Base-by-base conservation (phyloP, 2,329 filamentous ascomycete species). In the Nigrospora oryzae region DNA sequence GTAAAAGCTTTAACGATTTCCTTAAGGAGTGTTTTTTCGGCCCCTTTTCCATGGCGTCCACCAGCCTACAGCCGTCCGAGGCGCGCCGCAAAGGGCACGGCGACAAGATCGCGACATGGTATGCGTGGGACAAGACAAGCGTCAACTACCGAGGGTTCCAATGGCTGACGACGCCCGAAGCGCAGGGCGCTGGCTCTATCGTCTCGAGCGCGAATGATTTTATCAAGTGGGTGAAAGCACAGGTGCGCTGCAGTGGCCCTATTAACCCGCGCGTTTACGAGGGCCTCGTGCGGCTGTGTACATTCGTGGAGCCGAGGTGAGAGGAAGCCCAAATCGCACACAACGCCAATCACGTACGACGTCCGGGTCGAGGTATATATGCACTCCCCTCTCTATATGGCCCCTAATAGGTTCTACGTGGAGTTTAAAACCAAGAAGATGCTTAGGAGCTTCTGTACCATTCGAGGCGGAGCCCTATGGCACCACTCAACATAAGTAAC, bases 141-240 rank as follows among this genome's bases (percentile, higher is more conserved):
- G 46, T 40, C n/a, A 11, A 30, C 5, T 53, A 53, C 19, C 23
- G 14, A 1, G 42, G 31, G 1, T 50, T 54, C 15, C 40, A 42
- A 15, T 28, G 32, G 5, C 31, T 32, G 2, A 44, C 55, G 3
- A 40, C 34, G 5, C 45, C 48, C 1, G 54, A 55, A 31, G 48
- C n/a, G 12, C 49, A 56, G 36, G 56, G 56, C 1, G 56, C 56
- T 0, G 55, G 55, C 11, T 56, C 49, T 0, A 48, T 58, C 36
- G 43, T 57, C 7, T 51, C 54, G n/a, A 55, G 50, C 49, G 56
- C 44, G 12, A 50, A 55, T 12, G 56, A 58, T 45, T 50, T 49
- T 28, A 48, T 57, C 38, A 49, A 48, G 43, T 58, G 56, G 55
- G 51, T 55, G 4, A 49, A 48, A 19, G 51, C 51, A 2, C 10